Evolutionary conservation across 2,329 filamentous ascomycete species (phyloP).

Genomic region (Fusarium hostae): DNA sequence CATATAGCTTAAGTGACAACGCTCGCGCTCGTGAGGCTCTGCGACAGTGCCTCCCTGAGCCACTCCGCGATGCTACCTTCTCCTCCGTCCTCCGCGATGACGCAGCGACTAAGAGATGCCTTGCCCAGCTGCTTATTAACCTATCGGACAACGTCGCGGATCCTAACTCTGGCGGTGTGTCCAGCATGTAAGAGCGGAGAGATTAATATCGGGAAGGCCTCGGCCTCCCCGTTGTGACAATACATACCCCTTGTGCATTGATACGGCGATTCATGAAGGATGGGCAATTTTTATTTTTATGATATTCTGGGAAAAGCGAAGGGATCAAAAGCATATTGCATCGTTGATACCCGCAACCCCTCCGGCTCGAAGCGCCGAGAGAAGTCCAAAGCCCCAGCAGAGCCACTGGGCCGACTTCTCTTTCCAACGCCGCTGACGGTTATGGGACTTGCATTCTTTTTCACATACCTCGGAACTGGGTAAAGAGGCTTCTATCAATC

Average conservation of each 20-base stretch:
- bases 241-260: constrained; percentile 45
- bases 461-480: constrained; percentile 40
- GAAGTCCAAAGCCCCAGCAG: constrained; percentile 18
- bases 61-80: constrained; percentile 98
- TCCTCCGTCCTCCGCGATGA: constrained; percentile 96
- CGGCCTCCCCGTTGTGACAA: constrained; percentile 41
- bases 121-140: constrained; percentile 97
- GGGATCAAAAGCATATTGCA: constrained; percentile 48
- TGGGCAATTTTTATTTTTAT: constrained; percentile 44
- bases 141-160: constrained; percentile 86
- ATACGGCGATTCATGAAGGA: constrained; percentile 45
- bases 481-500: constrained; percentile 19
- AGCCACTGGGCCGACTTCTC: constrained; percentile 25
- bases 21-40: constrained; percentile 94
- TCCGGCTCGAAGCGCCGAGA: constrained; percentile 35
- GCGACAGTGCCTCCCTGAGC: constrained; percentile 94
- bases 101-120: constrained; percentile 95
- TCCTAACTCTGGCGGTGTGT: constrained; percentile 49
- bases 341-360: constrained; percentile 48
- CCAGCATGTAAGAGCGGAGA: constrained; percentile 48
- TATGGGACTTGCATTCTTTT: constrained; percentile 45
- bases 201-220: constrained; percentile 22
- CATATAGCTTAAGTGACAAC: constrained; percentile 86
- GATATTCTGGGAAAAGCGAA: constrained; percentile 47
- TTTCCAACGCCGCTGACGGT: constrained; percentile 35